These are phyloP conservation scores for Geum urbanum DNA, from an alignment of 306 rosid genomes.

Conservation along the genomic window DNA sequence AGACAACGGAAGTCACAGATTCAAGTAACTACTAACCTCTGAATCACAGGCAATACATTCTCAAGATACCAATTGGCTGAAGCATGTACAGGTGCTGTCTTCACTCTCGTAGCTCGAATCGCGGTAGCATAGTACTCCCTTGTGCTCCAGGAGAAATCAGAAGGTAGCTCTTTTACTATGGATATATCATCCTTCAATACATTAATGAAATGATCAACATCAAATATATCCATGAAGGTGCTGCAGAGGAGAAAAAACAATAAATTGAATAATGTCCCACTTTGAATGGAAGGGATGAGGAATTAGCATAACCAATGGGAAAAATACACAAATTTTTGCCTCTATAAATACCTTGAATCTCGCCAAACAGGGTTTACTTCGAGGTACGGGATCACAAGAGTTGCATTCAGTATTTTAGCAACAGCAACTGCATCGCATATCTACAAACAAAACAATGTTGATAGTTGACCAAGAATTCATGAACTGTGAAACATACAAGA, in stretches of 20 bases:
- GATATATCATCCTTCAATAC: constrained; percentile 77
- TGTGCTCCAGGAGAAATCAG: constrained; percentile 84
- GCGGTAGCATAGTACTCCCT: constrained; percentile 78
- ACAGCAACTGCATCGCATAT: constrained; percentile 99
- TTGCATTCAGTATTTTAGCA: constrained; percentile 89
- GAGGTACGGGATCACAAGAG: constrained; percentile 90
- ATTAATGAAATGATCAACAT: constrained; percentile 93
- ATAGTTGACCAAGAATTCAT: constrained; percentile 15
- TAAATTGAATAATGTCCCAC: constrained; percentile 19
- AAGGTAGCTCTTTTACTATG: constrained; percentile 80
- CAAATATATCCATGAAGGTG: constrained; percentile 90
- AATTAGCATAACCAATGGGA: constrained; percentile 9
- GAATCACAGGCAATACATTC: constrained; percentile 73
- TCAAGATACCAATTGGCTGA: constrained; percentile 87
- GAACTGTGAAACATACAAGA: constrained; percentile 11
- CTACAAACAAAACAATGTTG: constrained; percentile 34
- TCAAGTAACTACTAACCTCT: constrained; percentile 62
- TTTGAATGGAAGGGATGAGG: constrained; percentile 15
- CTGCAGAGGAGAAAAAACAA: constrained; percentile 40
- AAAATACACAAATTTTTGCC: constrained; percentile 15
- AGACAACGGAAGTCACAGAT: constrained; percentile 21
- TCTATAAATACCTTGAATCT: constrained; percentile 66
- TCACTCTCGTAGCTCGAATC: constrained; percentile 76
- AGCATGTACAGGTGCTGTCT: constrained; percentile 92
- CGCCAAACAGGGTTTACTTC: constrained; percentile 94